phyloP scores from a whole-genome alignment of 805 yeast species.

The Zygotorulaspora chibaensis region DNA sequence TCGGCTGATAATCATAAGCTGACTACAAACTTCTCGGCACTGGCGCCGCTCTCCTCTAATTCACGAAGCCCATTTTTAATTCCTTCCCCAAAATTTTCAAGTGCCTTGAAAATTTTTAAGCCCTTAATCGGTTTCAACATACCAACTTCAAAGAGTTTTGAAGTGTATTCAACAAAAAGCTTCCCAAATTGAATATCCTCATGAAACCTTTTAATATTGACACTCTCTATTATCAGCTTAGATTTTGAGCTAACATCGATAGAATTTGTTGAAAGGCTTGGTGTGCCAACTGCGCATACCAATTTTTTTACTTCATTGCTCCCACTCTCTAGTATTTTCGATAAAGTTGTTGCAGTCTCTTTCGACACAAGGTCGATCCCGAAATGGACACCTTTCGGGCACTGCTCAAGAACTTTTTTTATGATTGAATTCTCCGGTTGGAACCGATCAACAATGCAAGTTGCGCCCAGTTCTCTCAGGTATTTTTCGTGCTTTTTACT shows the following conservation, averaged over 20 bases:
- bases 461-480: slow-evolving; percentile 43
- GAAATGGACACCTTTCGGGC: slow-evolving; percentile 32
- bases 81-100: slow-evolving; percentile 26
- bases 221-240: slow-evolving; percentile 32
- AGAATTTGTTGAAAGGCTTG: slow-evolving; percentile 17
- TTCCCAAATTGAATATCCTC: slow-evolving; percentile 40
- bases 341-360: slow-evolving; percentile 36
- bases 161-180: slow-evolving; percentile 35
- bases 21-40: slow-evolving; percentile 41
- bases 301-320: slow-evolving; percentile 23
- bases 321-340: slow-evolving; percentile 27
- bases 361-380: slow-evolving; percentile 46
- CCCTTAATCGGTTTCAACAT: slow-evolving; percentile 35
- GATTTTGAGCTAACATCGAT: slow-evolving; percentile 11
- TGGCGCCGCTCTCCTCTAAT: slow-evolving; percentile 40
- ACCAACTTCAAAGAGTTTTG: slow-evolving; percentile 29
- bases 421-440: slow-evolving; percentile 23
- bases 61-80: slow-evolving; percentile 38
- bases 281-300: slow-evolving; percentile 41
- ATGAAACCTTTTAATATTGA: slow-evolving; percentile 41
- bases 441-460: slow-evolving; percentile 38
- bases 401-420: slow-evolving; percentile 19
- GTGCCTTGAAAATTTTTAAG: slow-evolving; percentile 36
- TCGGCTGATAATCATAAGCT: slow-evolving; percentile 8
- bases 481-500: slow-evolving; percentile 38